Evolutionary conservation across 257 asterid genomes (phyloP).

Genomic region (Solanum dulcamara): DNA sequence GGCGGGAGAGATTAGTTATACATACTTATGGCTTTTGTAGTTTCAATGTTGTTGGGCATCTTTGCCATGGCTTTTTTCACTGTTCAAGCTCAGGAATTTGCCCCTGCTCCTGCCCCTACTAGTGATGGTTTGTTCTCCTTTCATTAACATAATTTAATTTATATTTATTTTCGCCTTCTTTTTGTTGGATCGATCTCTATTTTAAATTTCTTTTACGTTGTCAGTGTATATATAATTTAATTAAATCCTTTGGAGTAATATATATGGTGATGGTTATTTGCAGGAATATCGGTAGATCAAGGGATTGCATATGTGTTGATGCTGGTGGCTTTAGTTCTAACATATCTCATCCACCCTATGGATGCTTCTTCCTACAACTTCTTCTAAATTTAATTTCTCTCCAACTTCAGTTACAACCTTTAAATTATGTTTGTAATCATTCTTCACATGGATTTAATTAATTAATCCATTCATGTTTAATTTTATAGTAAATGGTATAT

Average conservation of each 20-base stretch:
- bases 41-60: conserved; percentile 7
- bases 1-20: neutral
- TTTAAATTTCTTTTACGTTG: neutral
- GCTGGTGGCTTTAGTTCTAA: conserved; percentile 21
- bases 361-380: conserved; percentile 8
- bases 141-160: neutral
- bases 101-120: conserved; percentile 31
- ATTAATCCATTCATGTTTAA: neutral
- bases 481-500: neutral
- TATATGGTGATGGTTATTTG: neutral
- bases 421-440: neutral
- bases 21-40: neutral
- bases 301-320: conserved; percentile 26
- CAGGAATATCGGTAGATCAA: conserved; percentile 27
- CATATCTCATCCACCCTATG: conserved; percentile 9
- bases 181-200: neutral
- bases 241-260: neutral
- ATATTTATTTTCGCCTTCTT: neutral
- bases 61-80: neutral
- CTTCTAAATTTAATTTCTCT: neutral
- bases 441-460: neutral
- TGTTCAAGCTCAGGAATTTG: conserved; percentile 13
- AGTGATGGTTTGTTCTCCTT: conserved; percentile 20
- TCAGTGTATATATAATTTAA: neutral
- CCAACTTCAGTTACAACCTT: neutral